Evolutionary conservation across 139 green algal species (phyloP).

Genomic region (Closterium sp.): DNA sequence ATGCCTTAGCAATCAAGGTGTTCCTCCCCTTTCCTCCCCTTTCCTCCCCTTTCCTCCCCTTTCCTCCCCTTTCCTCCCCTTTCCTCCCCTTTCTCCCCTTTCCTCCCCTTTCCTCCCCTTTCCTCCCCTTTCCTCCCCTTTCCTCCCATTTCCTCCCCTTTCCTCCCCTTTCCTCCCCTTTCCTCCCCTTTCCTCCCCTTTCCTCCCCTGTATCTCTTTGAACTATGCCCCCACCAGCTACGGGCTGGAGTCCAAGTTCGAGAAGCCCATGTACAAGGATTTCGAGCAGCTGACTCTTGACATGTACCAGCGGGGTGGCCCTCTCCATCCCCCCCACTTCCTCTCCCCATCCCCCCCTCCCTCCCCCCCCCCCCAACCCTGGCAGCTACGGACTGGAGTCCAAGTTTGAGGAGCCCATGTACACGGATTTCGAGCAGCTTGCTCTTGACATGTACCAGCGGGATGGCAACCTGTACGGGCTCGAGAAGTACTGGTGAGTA

Average conservation of each 20-base stretch:
- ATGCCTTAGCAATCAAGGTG: too few species aligned
- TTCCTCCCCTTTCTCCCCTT: too few species aligned
- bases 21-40: too few species aligned
- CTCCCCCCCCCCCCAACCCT: too few species aligned
- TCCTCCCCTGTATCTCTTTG: neutral
- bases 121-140: too few species aligned
- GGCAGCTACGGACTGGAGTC: neutral
- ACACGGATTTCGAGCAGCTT: neutral
- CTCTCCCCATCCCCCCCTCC: too few species aligned
- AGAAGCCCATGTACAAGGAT: constrained; percentile 70
- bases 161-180: neutral
- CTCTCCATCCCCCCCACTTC: too few species aligned
- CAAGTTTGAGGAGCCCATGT: neutral
- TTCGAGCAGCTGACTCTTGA: constrained; percentile 78
- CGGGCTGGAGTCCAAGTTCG: constrained; percentile 82
- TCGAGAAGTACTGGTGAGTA: constrained; percentile 87
- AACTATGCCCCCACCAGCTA: constrained; percentile 73
- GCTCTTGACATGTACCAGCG: neutral
- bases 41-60: too few species aligned
- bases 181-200: neutral
- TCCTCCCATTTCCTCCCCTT: too few species aligned
- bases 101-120: too few species aligned
- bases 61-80: too few species aligned
- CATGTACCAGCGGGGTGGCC: constrained; percentile 71
- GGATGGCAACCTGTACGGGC: constrained; percentile 80